These are phyloP conservation scores for Sambucus nigra DNA, from an alignment of 129 eudicot genomes.

Conservation along the genomic window DNA sequence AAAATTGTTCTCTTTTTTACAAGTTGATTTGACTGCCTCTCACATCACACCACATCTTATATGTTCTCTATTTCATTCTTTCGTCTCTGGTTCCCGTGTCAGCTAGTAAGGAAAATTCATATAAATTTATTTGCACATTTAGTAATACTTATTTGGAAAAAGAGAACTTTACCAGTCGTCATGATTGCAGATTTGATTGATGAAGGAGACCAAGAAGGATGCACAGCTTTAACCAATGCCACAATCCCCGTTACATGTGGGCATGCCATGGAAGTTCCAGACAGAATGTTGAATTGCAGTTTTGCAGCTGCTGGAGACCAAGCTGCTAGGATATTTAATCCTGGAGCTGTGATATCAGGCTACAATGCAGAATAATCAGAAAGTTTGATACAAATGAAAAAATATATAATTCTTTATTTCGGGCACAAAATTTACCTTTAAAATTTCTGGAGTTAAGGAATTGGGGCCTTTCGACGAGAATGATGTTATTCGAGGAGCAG, in stretches of 20 bases:
- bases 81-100: no score
- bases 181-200: conserved; percentile 89
- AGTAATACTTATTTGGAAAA: not conserved
- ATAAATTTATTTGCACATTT: no score
- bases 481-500: conserved; percentile 71
- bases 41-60: no score
- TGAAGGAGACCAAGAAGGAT: conserved; percentile 90
- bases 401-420: not conserved
- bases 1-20: no score
- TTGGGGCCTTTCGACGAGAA: conserved; percentile 97
- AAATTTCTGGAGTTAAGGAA: conserved; percentile 57
- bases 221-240: conserved; percentile 67
- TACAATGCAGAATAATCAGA: conserved; percentile 24
- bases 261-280: conserved; percentile 96
- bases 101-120: no score
- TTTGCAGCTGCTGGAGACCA: conserved; percentile 69
- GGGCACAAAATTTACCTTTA: conserved; percentile 43
- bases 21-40: no score
- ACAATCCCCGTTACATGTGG: conserved; percentile 83
- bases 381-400: no score
- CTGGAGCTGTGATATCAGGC: conserved; percentile 93
- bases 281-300: conserved; percentile 46
- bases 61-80: no score
- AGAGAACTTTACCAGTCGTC: conserved; percentile 64
- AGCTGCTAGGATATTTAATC: conserved; percentile 82